phyloP scores from a whole-genome alignment of 73 alveolate species.

The Uronychia binucleata region DNA sequence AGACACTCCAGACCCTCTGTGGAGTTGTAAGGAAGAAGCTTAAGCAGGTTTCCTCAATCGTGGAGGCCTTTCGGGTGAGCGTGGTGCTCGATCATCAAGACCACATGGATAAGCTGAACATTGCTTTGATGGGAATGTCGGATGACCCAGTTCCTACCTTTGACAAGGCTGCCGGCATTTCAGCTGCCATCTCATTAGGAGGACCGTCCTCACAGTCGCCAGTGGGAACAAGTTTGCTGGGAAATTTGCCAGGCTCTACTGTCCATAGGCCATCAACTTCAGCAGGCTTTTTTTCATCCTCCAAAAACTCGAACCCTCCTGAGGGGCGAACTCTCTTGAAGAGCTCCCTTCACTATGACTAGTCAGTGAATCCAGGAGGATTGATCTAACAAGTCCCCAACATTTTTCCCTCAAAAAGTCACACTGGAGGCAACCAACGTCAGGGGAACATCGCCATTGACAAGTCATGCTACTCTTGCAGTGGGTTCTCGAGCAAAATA shows the following conservation, averaged over 20 bases:
- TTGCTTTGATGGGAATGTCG: neutral
- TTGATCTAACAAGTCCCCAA: too few relatives aligned
- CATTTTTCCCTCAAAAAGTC: too few relatives aligned
- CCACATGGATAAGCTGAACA: neutral
- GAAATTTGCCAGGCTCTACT: neutral
- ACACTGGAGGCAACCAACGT: too few relatives aligned
- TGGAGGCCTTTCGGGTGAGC: neutral
- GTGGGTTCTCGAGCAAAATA: too few relatives aligned
- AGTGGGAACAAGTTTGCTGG: neutral
- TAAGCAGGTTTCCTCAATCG: neutral
- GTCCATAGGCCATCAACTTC: neutral
- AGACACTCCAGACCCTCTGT: neutral
- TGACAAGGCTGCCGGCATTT: neutral
- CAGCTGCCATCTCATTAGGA: too few relatives aligned
- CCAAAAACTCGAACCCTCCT: too few relatives aligned
- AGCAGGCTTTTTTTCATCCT: neutral
- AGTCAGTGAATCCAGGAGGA: too few relatives aligned
- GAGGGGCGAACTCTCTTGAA: too few relatives aligned
- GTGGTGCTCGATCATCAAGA: neutral
- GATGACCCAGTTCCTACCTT: neutral
- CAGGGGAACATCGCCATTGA: too few relatives aligned
- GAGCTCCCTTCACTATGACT: too few relatives aligned
- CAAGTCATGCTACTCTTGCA: too few relatives aligned
- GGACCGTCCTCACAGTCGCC: neutral
- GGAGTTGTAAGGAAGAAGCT: neutral